Percentiles rank a stretch among this genome's conserved stretches.
Conservation (phyloP, 441 rosid species). For the Viola pubescens region DNA sequence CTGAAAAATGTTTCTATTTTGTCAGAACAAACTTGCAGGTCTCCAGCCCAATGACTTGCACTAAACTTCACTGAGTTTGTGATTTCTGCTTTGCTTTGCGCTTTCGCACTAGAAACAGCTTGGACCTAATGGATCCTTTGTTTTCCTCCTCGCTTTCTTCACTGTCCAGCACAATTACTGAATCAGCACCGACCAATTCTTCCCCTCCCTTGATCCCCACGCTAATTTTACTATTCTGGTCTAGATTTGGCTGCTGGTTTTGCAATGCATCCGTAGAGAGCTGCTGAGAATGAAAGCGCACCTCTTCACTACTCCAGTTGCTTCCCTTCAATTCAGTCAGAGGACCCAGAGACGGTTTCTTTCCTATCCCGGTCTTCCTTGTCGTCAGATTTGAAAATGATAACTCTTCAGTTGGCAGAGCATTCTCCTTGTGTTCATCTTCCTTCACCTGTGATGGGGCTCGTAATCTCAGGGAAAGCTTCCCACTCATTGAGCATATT, state of each 20-base stretch:
- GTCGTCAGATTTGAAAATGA: slow-evolving; percentile 18
- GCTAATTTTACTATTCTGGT: slow-evolving; percentile 2
- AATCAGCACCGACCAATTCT: slow-evolving; percentile 30
- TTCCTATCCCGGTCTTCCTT: slow-evolving; percentile 17
- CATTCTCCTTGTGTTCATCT: slow-evolving; percentile 28
- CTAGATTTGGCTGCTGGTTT: slow-evolving; percentile 18
- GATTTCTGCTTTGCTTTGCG: slow-evolving; percentile 26
- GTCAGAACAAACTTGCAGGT: neutral
- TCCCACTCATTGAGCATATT: slow-evolving; percentile 22
- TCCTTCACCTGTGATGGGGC: slow-evolving; percentile 20
- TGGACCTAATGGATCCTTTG: slow-evolving; percentile 21
- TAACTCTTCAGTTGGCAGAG: slow-evolving; percentile 14
- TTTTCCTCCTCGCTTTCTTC: slow-evolving; percentile 65
- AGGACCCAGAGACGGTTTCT: slow-evolving; percentile 26
- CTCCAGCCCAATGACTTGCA: neutral
- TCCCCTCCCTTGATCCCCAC: slow-evolving; percentile 24
- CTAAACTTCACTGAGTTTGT: slow-evolving; percentile 15
- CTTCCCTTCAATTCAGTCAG: slow-evolving; percentile 19
- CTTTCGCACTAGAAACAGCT: slow-evolving; percentile 32
- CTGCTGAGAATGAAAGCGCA: slow-evolving; percentile 3
- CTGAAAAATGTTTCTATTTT: too few species aligned
- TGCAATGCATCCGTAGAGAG: slow-evolving; percentile 8
- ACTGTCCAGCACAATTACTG: slow-evolving; percentile 50
- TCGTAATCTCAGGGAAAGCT: slow-evolving; percentile 39
- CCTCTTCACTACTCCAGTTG: slow-evolving; percentile 11